Evolutionary conservation across 108 stramenopile species (phyloP), one percentile per base, ranked within the genome.

Genomic region (Pseudonitzschia multiseries): DNA sequence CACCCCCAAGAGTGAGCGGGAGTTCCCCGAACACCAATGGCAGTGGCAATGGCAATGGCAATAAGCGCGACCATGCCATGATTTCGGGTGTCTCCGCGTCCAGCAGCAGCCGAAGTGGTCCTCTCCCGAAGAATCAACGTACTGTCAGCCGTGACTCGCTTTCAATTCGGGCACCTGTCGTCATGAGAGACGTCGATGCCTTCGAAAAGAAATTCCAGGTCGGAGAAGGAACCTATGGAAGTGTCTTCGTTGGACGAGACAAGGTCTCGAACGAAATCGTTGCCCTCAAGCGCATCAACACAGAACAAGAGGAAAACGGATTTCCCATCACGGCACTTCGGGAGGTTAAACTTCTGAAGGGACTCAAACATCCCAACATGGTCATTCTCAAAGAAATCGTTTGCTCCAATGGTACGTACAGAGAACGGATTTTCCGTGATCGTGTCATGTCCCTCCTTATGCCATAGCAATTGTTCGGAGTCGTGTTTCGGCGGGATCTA

Each of bases 321-420:
- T 96, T 96, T 60, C 97, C 97, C 12, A 91, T 96, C 63, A 95
- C 92, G 51, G 94, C 97, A 24, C 81, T 97, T 53, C 95, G 97
- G 28, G 97, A 97, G 81, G 92, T 97, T 68, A 94, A 96, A 70
- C 93, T 97, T 68, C 84, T 97, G 48, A 94, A 94, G 80, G 91
- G 87, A 21, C 74, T 97, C 74, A 74, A 83, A 14, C 95, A 96
- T 80, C 69, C 68, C 21, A 96, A 96, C 72, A 89, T 97, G 79
- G 95, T 97, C 27, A 78, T 79, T 41, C 69, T 97, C 74, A 89
- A 92, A 71, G 95, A 96, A 72, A 92, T 96, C 80, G 97, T 95
- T 8, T 94, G 93, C 21, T 95, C 94, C 28, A 94, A 96, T 79
- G 92, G 93, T 91, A 67, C 70, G 91, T 87, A 56, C 22, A 48